phyloP scores from a whole-genome alignment of 2,329 filamentous ascomycete genomes.

The Fusarium subglutinans region DNA sequence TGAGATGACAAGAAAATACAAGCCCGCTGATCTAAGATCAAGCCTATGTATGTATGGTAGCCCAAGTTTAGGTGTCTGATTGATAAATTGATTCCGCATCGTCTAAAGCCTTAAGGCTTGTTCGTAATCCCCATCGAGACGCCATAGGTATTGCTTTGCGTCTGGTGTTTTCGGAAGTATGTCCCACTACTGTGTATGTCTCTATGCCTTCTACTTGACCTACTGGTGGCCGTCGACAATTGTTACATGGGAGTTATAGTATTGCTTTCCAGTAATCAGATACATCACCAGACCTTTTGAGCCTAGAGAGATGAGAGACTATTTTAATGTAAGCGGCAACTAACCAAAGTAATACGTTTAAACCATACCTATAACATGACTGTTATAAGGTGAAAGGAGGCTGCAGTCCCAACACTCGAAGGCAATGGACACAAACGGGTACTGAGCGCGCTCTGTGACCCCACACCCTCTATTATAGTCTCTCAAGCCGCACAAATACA shows the following conservation, averaged over 20 bases:
- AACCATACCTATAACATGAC: no score
- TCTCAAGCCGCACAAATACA: not conserved
- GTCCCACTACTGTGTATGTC: accelerated
- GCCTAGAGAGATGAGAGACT: no score
- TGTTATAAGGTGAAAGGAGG: no score
- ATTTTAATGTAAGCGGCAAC: accelerated
- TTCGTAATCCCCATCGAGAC: no score
- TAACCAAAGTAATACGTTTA: no score
- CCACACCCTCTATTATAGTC: not conserved
- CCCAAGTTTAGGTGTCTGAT: accelerated
- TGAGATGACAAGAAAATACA: accelerated
- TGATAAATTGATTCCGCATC: accelerated
- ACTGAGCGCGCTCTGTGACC: no score
- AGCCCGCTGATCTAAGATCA: no score
- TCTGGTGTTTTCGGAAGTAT: accelerated
- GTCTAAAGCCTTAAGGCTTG: no score
- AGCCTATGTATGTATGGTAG: accelerated
- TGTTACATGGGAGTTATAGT: no score
- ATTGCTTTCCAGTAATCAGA: no score
- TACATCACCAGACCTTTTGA: accelerated
- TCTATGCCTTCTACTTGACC: accelerated
- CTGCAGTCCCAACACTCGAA: accelerated
- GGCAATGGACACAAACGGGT: no score
- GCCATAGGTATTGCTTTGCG: accelerated
- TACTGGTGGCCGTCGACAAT: no score